Base-by-base conservation (phyloP, 1,139 yeast species). In the Candida labiduridarum region DNA sequence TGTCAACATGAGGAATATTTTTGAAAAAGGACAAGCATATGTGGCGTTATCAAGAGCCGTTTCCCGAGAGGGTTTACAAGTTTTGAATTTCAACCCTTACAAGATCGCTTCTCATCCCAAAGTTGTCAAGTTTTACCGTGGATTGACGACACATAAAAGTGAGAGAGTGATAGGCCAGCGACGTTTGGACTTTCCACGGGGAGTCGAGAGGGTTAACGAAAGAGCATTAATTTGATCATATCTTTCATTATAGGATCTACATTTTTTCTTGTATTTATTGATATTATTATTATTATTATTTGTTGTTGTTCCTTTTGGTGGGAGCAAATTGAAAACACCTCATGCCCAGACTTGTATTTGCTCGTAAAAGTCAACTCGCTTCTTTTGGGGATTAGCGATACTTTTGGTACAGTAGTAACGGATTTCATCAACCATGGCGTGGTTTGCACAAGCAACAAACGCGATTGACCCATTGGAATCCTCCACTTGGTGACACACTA, bases 21-120 rank as follows among this genome's bases (percentile, higher is more conserved):
- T 94, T 67, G 98, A 92, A 63, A 86, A 83, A 56, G 99, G 99
- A 0, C 99, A 94, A 65, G 96, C 96, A 0, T 94, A 94, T 64
- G 97, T 92, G 30, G 97, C 97, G 0, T 72, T 92, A 38, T 87
- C 96, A 2, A 79, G 97, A 63, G 97, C 96, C 1, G 87, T 85
- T 0, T 80, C 86, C 7, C 74, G 96, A 60, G 82, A 82, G 2
- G 96, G 96, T 0, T 70, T 91, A 41, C 96, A 89, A 59, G 88
- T 91, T 1, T 64, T 82, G 48, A 85, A 89, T 57, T 91, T 91
- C 64, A 75, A 80, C 50, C 50, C 52, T 1, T 27, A 44, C 15
- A 55, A 52, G 42, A 53, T 55, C 4, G 45, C 45, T 36, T 46
- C 55, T 9, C 49, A 54, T 15, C 43, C 49, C 11, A 42, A 47